A percentile compares a stretch with the other conserved stretches of the same genome.
These are phyloP conservation scores for Cucurbita pepo DNA, from an alignment of 306 rosid genomes.

Conservation along the genomic window DNA sequence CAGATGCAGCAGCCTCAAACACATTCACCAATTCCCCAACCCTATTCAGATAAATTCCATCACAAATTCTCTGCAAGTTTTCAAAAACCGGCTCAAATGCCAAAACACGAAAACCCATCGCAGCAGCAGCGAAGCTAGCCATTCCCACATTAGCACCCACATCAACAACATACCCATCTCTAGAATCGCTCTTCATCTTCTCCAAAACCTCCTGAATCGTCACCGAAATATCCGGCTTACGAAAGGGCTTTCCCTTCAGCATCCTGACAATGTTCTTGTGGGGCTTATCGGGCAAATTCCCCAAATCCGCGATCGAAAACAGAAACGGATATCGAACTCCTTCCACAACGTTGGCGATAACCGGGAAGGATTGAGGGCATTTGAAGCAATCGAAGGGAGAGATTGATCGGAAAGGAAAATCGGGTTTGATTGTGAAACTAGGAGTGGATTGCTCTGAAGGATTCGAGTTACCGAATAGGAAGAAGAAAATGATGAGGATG, in stretches of 20 bases:
- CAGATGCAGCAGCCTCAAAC: constrained; percentile 75
- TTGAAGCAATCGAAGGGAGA: constrained; percentile 58
- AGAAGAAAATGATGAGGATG: constrained; percentile 30
- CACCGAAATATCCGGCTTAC: constrained; percentile 71
- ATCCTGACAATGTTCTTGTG: constrained; percentile 72
- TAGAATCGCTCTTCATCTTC: constrained; percentile 33
- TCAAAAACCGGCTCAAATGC: constrained; percentile 90
- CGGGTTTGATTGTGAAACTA: constrained; percentile 7
- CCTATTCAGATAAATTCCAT: constrained; percentile 76
- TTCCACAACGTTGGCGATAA: constrained; percentile 69
- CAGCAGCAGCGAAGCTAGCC: constrained; percentile 90
- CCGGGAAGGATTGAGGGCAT: constrained; percentile 67
- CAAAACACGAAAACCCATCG: constrained; percentile 65
- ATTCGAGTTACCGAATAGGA: constrained; percentile 21
- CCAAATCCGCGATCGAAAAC: constrained; percentile 77
- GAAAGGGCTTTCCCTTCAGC: constrained; percentile 69
- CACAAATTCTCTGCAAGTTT: constrained; percentile 88
- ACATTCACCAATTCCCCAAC: constrained; percentile 68
- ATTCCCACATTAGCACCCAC: constrained; percentile 95
- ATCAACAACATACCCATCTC: constrained; percentile 57
- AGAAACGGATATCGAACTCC: constrained; percentile 67
- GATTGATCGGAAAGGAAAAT: constrained; percentile 22
- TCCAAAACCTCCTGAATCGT: constrained; percentile 68
- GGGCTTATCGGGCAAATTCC: constrained; percentile 76
- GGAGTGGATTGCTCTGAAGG: constrained; percentile 14